These are phyloP conservation scores for Colletotrichum graminicola DNA, from an alignment of 2,329 filamentous ascomycete species.

Conservation along the genomic window DNA sequence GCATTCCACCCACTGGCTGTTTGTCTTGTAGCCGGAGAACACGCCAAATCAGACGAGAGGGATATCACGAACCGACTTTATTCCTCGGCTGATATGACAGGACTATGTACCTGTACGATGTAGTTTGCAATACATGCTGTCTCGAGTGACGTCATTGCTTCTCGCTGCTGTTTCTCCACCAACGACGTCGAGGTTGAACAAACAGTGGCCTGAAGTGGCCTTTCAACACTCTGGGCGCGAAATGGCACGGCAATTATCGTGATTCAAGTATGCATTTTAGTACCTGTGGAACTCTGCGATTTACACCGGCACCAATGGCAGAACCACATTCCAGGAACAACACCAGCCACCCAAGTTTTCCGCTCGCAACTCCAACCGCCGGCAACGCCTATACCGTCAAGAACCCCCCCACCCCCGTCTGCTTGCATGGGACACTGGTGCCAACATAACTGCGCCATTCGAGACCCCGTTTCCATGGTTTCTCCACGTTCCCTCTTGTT, in stretches of 20 bases:
- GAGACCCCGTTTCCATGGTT: not conserved
- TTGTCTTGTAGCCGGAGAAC: not conserved
- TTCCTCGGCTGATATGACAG: not conserved
- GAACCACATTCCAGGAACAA: not conserved
- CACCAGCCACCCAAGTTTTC: conserved; percentile 1
- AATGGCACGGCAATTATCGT: not conserved
- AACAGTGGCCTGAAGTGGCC: not conserved
- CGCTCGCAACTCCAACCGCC: conserved; percentile 1
- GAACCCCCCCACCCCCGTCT: not conserved
- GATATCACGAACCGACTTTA: too few relatives aligned
- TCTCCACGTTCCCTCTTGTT: not conserved
- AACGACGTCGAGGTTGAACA: not conserved
- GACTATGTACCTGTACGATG: not conserved
- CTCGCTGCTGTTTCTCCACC: too few relatives aligned
- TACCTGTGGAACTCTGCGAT: not conserved
- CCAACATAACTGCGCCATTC: too few relatives aligned
- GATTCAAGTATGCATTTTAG: not conserved
- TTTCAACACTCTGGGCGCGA: not conserved
- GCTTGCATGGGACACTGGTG: not conserved
- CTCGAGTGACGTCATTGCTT: not conserved
- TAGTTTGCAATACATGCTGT: not conserved
- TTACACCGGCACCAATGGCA: not conserved
- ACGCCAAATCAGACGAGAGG: not conserved
- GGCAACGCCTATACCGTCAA: conserved; percentile 6
- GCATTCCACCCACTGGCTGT: conserved; percentile 2